Percentiles rank a stretch among this genome's conserved stretches.
Evolutionary conservation across 352 stramenopile genomes (phyloP).

Genomic region (Pilasporangium apinafurcum): DNA sequence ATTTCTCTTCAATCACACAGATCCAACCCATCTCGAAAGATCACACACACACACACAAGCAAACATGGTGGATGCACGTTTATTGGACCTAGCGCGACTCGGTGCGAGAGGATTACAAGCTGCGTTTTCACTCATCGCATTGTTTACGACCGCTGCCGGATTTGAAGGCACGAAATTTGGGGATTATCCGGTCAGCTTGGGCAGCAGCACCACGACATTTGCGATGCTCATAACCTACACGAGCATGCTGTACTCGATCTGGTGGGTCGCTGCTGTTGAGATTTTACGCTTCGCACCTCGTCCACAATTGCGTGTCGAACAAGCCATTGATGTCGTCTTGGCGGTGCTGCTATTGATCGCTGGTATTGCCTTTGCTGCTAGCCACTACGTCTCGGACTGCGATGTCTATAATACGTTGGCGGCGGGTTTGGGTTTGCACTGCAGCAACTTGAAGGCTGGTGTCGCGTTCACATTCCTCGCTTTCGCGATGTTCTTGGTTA

Average conservation of each 20-base stretch:
- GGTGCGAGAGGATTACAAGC: conserved; percentile 40
- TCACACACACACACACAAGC: too few species aligned
- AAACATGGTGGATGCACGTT: too few species aligned
- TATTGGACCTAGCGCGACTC: too few species aligned
- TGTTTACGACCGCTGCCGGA: conserved; percentile 33
- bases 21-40: too few species aligned
- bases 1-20: too few species aligned
- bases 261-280: conserved; percentile 39
- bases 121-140: conserved; percentile 43
- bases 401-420: conserved; percentile 10
- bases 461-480: conserved; percentile 51
- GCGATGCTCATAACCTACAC: conserved; percentile 56
- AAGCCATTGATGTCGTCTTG: conserved; percentile 27
- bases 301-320: conserved; percentile 12
- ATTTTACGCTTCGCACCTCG: conserved; percentile 28
- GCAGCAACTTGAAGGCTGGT: conserved; percentile 39
- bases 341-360: conserved; percentile 38
- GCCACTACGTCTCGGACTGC: conserved; percentile 39
- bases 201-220: conserved; percentile 34
- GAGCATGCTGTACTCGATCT: conserved; percentile 52
- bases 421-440: conserved; percentile 13
- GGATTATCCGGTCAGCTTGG: conserved; percentile 11
- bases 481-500: conserved; percentile 20
- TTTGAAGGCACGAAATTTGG: conserved; percentile 9
- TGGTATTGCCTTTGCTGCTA: conserved; percentile 42